Evolutionary conservation across 768 basidiomycete species (phyloP).

Genomic region (Boletus bicolor): DNA sequence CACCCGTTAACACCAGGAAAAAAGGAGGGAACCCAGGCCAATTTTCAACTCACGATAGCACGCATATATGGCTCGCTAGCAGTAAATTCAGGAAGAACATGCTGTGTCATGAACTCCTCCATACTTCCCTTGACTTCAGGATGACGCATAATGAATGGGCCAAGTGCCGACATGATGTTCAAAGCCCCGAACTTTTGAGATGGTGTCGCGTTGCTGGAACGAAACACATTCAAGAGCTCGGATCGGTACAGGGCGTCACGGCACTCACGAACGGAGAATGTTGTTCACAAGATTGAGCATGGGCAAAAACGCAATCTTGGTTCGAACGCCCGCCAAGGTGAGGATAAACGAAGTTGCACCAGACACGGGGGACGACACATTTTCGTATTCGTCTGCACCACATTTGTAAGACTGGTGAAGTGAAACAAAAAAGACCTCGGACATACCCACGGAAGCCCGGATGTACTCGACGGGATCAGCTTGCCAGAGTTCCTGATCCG

Average conservation of each 20-base stretch:
- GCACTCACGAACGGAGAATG: constrained; percentile 61
- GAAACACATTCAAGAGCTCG: not conserved
- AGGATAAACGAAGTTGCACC: constrained; percentile 81
- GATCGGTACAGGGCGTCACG: not conserved
- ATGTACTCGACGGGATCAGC: constrained; percentile 83
- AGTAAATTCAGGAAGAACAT: constrained; percentile 72
- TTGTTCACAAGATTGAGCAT: constrained; percentile 76
- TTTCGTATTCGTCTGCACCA: constrained; percentile 75
- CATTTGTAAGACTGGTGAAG: not conserved
- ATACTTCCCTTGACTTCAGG: constrained; percentile 74
- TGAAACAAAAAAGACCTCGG: not conserved
- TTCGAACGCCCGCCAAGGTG: constrained; percentile 72
- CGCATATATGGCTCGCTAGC: constrained; percentile 70
- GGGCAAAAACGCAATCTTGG: constrained; percentile 77
- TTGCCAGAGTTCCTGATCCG: constrained; percentile 69
- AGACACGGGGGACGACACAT: constrained; percentile 70
- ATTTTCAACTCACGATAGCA: constrained; percentile 56
- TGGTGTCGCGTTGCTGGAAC: constrained; percentile 45
- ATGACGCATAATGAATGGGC: constrained; percentile 79
- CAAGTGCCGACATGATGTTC: constrained; percentile 75
- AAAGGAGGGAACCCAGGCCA: not conserved
- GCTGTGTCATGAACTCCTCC: constrained; percentile 72
- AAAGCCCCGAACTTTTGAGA: constrained; percentile 80
- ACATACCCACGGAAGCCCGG: constrained; percentile 67
- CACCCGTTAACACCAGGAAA: not conserved